These are phyloP conservation scores for Dictyostelium intermedium DNA, from an alignment of 78 protist species.

Conservation along the genomic window DNA sequence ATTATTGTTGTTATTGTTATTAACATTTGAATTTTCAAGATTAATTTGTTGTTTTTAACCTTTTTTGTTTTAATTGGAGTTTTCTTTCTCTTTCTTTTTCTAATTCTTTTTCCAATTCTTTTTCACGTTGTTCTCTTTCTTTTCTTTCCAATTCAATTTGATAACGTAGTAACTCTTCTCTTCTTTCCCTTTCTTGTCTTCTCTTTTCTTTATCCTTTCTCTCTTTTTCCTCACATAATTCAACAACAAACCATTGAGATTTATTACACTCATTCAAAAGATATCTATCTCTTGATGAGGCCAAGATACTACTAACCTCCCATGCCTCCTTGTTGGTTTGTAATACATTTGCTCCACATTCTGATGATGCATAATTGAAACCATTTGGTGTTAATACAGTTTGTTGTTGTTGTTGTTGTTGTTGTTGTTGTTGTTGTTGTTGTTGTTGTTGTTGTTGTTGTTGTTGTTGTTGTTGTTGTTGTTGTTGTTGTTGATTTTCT, in stretches of 20 bases:
- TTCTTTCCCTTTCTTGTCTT: slow-evolving; percentile 29
- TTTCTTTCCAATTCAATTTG: slow-evolving; percentile 34
- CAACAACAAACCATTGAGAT: slow-evolving; percentile 79
- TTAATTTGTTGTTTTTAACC: background rate
- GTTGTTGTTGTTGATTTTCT: no score
- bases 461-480: background rate
- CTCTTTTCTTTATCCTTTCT: slow-evolving; percentile 38
- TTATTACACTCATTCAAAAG: slow-evolving; percentile 63
- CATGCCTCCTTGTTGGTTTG: slow-evolving; percentile 70
- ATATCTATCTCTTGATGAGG: slow-evolving; percentile 73
- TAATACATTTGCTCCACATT: slow-evolving; percentile 83
- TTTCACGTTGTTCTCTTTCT: slow-evolving; percentile 37
- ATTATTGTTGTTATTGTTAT: no score
- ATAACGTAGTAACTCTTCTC: slow-evolving; percentile 23
- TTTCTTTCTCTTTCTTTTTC: slow-evolving; percentile 33
- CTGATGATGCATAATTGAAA: slow-evolving; percentile 76
- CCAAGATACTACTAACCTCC: slow-evolving; percentile 52
- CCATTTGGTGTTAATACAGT: slow-evolving; percentile 36
- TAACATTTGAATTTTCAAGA: no score
- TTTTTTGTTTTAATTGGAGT: background rate
- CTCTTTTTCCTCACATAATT: slow-evolving; percentile 56
- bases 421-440: background rate
- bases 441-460: background rate
- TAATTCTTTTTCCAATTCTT: background rate
- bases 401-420: background rate